A percentile compares a stretch with the other conserved stretches of the same genome.
Conservation (phyloP, 768 basidiomycete species). For the Naganishia onofrii region DNA sequence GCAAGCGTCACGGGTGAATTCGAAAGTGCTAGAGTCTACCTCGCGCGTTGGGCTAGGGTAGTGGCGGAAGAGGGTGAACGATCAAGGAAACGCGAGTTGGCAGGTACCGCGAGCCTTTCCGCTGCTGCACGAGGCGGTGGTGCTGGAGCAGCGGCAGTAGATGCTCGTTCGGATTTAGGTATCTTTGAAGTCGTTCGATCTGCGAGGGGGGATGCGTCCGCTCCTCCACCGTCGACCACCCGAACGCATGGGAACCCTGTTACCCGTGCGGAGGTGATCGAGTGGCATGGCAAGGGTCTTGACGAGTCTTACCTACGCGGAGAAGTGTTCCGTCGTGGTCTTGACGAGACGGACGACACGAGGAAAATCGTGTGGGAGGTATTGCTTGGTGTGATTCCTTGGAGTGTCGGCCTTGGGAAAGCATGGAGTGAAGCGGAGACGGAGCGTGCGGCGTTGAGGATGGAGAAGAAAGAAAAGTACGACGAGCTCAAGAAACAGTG, state of each 20-base stretch:
- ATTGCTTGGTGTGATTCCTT: constrained; percentile 75
- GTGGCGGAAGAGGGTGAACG: constrained; percentile 98
- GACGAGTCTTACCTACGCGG: constrained; percentile 48
- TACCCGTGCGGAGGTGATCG: constrained; percentile 60
- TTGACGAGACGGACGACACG: constrained; percentile 40
- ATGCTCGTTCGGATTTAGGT: constrained; percentile 63
- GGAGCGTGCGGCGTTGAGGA: constrained; percentile 59
- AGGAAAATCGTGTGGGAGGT: constrained; percentile 86
- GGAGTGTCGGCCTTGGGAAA: constrained; percentile 64
- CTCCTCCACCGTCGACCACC: constrained; percentile 73
- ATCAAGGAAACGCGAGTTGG: constrained; percentile 70
- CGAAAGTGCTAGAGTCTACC: constrained; percentile 90
- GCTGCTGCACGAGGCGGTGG: constrained; percentile 51
- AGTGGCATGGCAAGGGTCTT: constrained; percentile 32
- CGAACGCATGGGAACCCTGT: constrained; percentile 76
- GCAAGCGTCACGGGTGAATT: constrained; percentile 72
- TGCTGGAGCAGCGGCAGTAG: too few species aligned
- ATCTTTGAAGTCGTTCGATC: constrained; percentile 65
- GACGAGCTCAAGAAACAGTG: constrained; percentile 71
- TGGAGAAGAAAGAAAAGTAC: constrained; percentile 57
- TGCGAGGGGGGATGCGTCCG: constrained; percentile 8
- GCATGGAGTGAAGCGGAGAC: constrained; percentile 63
- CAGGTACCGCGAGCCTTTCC: constrained; percentile 42
- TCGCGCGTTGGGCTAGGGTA: constrained; percentile 87
- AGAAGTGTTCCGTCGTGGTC: constrained; percentile 51